phyloP scores from a whole-genome alignment of 352 stramenopile genomes.

The Pythium coloratum region DNA sequence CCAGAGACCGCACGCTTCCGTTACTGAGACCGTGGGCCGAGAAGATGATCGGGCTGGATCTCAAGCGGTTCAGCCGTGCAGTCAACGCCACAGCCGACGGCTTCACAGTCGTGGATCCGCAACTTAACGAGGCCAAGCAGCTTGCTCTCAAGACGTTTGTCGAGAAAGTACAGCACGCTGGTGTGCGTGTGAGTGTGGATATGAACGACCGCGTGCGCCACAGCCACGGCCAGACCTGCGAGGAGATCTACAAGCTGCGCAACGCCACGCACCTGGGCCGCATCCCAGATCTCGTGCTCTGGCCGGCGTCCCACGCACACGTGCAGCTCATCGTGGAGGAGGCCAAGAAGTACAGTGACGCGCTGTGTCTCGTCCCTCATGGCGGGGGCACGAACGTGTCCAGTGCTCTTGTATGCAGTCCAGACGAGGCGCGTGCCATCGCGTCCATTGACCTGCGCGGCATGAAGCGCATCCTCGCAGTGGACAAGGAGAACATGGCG shows the following conservation, averaged over 20 bases:
- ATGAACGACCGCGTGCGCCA: constrained; percentile 65
- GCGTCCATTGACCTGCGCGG: constrained; percentile 93
- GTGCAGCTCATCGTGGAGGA: constrained; percentile 81
- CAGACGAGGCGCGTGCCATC: constrained; percentile 84
- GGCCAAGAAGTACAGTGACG: constrained; percentile 47
- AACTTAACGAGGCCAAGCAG: constrained; percentile 14
- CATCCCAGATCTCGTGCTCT: constrained; percentile 92
- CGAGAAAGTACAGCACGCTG: constrained; percentile 21
- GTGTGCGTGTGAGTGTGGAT: constrained; percentile 37
- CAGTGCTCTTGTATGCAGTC: constrained; percentile 57
- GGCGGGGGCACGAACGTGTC: constrained; percentile 93
- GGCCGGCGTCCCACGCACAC: constrained; percentile 79
- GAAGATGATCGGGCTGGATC: constrained; percentile 50
- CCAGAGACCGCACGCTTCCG: constrained; percentile 47
- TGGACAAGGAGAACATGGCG: constrained; percentile 87
- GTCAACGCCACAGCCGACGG: constrained; percentile 34
- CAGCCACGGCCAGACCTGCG: constrained; percentile 70
- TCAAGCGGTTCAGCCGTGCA: constrained; percentile 36
- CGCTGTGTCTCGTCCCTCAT: constrained; percentile 93
- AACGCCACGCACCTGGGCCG: constrained; percentile 46
- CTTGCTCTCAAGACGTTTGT: constrained; percentile 41
- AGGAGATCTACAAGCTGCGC: constrained; percentile 65
- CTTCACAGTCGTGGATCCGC: constrained; percentile 27
- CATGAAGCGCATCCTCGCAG: constrained; percentile 75
- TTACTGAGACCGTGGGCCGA: constrained; percentile 59